Conservation (phyloP, 345 rosid species). For the Eucalyptus cloeziana region DNA sequence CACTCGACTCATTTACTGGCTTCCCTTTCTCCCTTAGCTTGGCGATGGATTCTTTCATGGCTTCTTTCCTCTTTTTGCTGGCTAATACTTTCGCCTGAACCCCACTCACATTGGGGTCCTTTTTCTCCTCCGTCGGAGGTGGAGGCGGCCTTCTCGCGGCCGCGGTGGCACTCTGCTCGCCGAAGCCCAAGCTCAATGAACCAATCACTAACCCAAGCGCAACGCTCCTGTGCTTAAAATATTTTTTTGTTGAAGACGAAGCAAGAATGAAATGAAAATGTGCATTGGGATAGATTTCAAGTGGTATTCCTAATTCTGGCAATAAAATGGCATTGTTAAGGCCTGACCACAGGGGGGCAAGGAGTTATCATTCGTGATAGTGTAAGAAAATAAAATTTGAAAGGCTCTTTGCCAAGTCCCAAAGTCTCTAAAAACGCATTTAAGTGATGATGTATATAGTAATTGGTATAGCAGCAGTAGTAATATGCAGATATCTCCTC, state of each 20-base stretch:
- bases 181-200: constrained; percentile 25
- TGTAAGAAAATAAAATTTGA: neutral
- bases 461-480: neutral
- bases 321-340: neutral
- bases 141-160: constrained; percentile 59
- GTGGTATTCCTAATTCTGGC: neutral
- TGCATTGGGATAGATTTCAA: neutral
- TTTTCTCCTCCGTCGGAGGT: constrained; percentile 45
- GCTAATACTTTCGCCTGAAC: constrained; percentile 77
- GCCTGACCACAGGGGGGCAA: neutral
- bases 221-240: constrained; percentile 12
- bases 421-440: neutral
- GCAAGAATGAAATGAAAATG: neutral
- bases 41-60: constrained; percentile 18
- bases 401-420: neutral
- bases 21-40: constrained; percentile 69
- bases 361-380: neutral
- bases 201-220: constrained; percentile 32
- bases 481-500: neutral
- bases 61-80: constrained; percentile 55
- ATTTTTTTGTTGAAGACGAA: neutral
- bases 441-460: neutral
- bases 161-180: constrained; percentile 28
- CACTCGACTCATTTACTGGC: neutral
- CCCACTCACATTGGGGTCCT: constrained; percentile 69